Base-by-base conservation (phyloP, 768 basidiomycete species). In the Boletellus ananas region DNA sequence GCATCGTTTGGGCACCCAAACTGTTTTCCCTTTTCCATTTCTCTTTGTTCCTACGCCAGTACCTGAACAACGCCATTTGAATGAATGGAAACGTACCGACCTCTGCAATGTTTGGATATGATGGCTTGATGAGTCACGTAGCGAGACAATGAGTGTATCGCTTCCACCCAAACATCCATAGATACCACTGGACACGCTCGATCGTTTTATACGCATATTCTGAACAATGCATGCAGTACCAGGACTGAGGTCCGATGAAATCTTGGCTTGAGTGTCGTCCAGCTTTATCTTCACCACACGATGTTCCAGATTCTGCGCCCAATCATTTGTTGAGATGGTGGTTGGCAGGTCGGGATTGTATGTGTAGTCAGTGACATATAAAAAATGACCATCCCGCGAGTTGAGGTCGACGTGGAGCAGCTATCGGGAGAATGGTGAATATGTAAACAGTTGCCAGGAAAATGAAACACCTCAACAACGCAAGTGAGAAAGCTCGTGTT, bases 311-410 rank as follows among this genome's bases (percentile, higher is more conserved):
- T 71, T 69, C n/a, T 45, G 48, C 3, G 74, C 67, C 74, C 77
- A 79, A 20, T 66, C 58, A 43, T 68, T 65, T 4, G 53, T 45
- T 23, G 55, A 59, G 17, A 58, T 49, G 3, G 61, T 50, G n/a
- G 63, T 52, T 5, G 67, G 58, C 33, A 85, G 66, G 44, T 75
- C 65, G 4, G 72, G 56, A 46, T 83, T 75, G 3, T 67, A 60
- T 2, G 84, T 84, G 58, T 85, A 87, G 62, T 88, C 86, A 8
- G 84, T 86, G 29, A 83, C 78, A 52, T 77, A 82, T 34, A 86
- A 63, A 43, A 68, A 72, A 4, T 73, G 64, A 21, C 62, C 60
- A 23, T 68, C 62, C 27, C 62, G 56, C 16, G 68, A 57, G 38
- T 70, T 66, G 17, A 63, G 54, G 12, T 68, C 66, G 17, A 71